Evolutionary conservation across 768 basidiomycete genomes (phyloP).

Genomic region (Daedalea quercina): DNA sequence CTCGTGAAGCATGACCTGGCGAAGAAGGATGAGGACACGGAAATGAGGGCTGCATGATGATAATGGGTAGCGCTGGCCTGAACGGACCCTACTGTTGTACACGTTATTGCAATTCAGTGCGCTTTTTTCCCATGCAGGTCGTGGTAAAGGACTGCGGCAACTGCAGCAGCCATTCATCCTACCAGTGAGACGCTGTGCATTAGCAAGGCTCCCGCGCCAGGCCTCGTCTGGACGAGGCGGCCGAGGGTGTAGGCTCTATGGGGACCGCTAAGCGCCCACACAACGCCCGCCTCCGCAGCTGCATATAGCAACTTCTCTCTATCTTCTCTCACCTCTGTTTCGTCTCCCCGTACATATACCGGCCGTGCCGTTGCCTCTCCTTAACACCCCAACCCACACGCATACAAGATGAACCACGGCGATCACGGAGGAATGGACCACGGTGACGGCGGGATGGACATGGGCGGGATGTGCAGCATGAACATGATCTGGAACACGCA

Average conservation of each 20-base stretch:
- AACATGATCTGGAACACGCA: slow-evolving; percentile 89
- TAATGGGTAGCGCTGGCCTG: neutral
- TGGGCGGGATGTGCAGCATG: slow-evolving; percentile 53
- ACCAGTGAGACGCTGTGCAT: neutral
- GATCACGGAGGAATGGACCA: slow-evolving; percentile 34
- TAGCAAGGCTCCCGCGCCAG: neutral
- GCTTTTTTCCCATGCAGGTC: neutral
- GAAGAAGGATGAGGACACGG: slow-evolving; percentile 81
- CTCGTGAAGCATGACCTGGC: slow-evolving; percentile 73
- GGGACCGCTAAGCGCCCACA: neutral
- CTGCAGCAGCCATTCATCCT: no score
- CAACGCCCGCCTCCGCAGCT: neutral
- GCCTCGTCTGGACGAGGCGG: neutral
- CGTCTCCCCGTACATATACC: neutral
- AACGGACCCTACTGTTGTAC: slow-evolving; percentile 5
- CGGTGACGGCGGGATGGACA: slow-evolving; percentile 34
- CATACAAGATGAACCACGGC: slow-evolving; percentile 24
- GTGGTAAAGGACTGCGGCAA: no score
- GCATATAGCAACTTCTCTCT: neutral
- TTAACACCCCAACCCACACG: neutral
- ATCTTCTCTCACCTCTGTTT: neutral
- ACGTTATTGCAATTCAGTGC: neutral
- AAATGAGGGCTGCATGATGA: slow-evolving; percentile 49
- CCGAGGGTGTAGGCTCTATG: neutral
- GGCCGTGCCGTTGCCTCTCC: neutral